Evolutionary conservation across 2,329 filamentous ascomycete genomes (phyloP), one percentile per base, ranked within the genome.

Genomic region (Xylariaceae sp.): DNA sequence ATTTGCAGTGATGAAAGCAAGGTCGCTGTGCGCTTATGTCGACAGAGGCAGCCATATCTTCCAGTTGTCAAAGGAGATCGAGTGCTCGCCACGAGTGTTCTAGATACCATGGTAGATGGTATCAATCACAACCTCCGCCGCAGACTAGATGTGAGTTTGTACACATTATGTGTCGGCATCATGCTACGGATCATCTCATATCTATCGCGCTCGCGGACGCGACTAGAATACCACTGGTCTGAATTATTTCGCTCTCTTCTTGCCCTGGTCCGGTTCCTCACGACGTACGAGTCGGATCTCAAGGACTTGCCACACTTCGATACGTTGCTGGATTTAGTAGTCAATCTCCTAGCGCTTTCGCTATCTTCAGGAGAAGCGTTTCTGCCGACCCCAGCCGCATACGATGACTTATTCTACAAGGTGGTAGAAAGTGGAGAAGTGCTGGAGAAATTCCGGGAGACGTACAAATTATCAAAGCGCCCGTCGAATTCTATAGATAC

Each of bases 381-480:
- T 71, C 79, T 99, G 7, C 94, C 93, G 0, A 89, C 89, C 31
- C 86, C 91, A 1, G 82, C 88, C 16, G 86, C 90, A 1, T 97
- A 97, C 70, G 94, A 99, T 63, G 94, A 99, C 65, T 78, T 99
- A 0, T 97, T 99, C 73, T 99, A 99, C 81, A 99, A 99, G 73
- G 82, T 97, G 2, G 91, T 97, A 22, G 94, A 99, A 71, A 89
- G 87, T 2, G 90, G 92, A 11, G 90, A 96, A 45, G 81, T 90
- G 12, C 79, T 97, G 18, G 75, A 80, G 31, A 90, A 89, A 65
- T 96, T 97, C 73, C 84, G 90, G 39, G 84, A 91, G 56, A 86
- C 82, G 10, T 97, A 94, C 69, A 73, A 75, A 5, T 71, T 87
- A 14, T 74, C 73, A 2, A 81, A 78, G 54, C 71, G 82, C 42